These are phyloP conservation scores for Globisporangium irregulare DNA, from an alignment of 352 stramenopile species.

Conservation along the genomic window DNA sequence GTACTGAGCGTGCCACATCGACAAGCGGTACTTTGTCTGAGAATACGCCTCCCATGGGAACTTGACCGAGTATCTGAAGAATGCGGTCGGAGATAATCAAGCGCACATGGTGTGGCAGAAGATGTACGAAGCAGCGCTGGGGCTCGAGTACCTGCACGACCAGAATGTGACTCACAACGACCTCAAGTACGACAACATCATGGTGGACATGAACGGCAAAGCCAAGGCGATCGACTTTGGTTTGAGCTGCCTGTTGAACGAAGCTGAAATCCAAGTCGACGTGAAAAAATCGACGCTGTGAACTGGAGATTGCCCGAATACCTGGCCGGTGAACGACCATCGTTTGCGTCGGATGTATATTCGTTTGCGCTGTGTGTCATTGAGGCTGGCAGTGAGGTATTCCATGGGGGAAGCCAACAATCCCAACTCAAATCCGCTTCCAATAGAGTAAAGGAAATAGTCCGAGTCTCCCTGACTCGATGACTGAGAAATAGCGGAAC, in stretches of 20 bases:
- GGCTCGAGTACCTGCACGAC: conserved; percentile 21
- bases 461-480: too few relatives aligned
- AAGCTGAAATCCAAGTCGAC: neutral
- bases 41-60: too few relatives aligned
- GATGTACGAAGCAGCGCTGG: conserved; percentile 22
- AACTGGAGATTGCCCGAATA: conserved; percentile 3
- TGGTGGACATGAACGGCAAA: conserved; percentile 21
- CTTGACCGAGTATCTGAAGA: neutral
- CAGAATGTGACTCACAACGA: conserved; percentile 21
- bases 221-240: conserved; percentile 25
- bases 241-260: conserved; percentile 5
- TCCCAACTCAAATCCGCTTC: too few relatives aligned
- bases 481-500: too few relatives aligned
- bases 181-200: conserved; percentile 25
- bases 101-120: conserved; percentile 15
- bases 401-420: neutral
- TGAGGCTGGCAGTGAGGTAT: neutral
- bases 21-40: too few relatives aligned
- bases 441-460: too few relatives aligned
- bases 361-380: neutral
- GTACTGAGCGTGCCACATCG: too few relatives aligned
- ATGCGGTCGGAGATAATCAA: neutral
- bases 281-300: neutral
- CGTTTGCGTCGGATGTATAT: conserved; percentile 8
- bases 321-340: conserved; percentile 2